A percentile compares a stretch with the other conserved stretches of the same genome.
These are phyloP conservation scores for Mycena kentingensis DNA, from an alignment of 768 basidiomycete species.

Conservation along the genomic window DNA sequence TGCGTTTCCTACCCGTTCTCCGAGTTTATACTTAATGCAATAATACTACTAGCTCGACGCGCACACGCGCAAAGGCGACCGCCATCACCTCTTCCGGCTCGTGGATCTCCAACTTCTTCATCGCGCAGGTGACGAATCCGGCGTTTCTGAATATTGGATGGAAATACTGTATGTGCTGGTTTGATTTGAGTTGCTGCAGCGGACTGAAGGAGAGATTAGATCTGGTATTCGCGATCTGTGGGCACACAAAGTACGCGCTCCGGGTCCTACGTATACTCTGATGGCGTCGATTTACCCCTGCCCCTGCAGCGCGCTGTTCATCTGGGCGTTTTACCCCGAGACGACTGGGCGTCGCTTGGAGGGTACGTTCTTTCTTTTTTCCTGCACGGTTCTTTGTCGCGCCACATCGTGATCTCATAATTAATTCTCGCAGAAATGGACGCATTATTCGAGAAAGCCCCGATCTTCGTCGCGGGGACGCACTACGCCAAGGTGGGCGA, in stretches of 20 bases:
- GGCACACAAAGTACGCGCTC: slow-evolving; percentile 42
- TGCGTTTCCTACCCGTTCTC: slow-evolving; percentile 1
- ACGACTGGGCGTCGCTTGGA: slow-evolving; percentile 46
- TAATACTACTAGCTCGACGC: slow-evolving; percentile 33
- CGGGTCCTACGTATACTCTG: background rate
- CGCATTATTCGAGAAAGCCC: slow-evolving; percentile 40
- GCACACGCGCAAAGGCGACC: slow-evolving; percentile 47
- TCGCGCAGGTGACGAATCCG: slow-evolving; percentile 46
- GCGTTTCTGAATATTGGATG: slow-evolving; percentile 44
- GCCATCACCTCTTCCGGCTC: slow-evolving; percentile 46
- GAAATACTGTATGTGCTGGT: slow-evolving; percentile 36
- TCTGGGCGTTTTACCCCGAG: slow-evolving; percentile 49
- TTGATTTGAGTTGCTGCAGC: background rate
- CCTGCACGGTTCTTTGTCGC: too few species aligned
- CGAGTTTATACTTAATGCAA: background rate
- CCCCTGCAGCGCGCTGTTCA: slow-evolving; percentile 39
- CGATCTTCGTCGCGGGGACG: slow-evolving; percentile 40
- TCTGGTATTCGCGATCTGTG: slow-evolving; percentile 48
- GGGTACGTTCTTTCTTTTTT: slow-evolving; percentile 25
- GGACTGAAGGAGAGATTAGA: slow-evolving; percentile 25
- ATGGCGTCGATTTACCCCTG: too few species aligned
- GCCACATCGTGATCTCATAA: background rate
- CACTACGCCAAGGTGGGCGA: slow-evolving; percentile 39
- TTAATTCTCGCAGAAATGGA: slow-evolving; percentile 40
- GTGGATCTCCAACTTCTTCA: slow-evolving; percentile 51